Conservation (phyloP, 441 rosid genomes). For the Adansonia madagascariensis region DNA sequence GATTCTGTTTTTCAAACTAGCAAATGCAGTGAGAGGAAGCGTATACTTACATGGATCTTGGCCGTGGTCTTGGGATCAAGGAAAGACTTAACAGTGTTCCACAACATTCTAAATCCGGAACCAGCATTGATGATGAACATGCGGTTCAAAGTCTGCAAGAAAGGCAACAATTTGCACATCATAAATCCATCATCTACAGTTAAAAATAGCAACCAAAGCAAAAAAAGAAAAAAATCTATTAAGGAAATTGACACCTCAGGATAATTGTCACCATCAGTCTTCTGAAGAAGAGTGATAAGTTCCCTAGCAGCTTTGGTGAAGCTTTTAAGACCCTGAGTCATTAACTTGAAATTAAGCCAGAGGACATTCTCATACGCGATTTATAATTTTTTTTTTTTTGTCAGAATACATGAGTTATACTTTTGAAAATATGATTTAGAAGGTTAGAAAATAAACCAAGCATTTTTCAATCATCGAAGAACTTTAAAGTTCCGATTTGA, state of each 20-base stretch:
- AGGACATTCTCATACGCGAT: neutral
- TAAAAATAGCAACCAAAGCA: neutral
- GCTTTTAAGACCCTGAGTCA: constrained; percentile 72
- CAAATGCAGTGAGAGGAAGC: constrained; percentile 17
- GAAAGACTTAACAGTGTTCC: constrained; percentile 89
- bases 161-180: constrained; percentile 24
- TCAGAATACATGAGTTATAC: neutral
- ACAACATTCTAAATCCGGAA: constrained; percentile 91
- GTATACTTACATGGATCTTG: constrained; percentile 73
- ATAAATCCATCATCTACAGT: constrained; percentile 12
- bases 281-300: constrained; percentile 73
- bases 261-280: constrained; percentile 84
- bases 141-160: constrained; percentile 74
- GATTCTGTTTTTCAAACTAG: constrained; percentile 22
- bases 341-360: constrained; percentile 1
- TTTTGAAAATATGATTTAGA: neutral
- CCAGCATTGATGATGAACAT: constrained; percentile 98
- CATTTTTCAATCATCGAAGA: neutral
- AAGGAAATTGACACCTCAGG: constrained; percentile 67
- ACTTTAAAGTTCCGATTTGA: neutral
- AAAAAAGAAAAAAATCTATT: neutral
- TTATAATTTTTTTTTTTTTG: neutral
- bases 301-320: constrained; percentile 90
- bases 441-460: neutral
- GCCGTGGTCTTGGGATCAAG: constrained; percentile 94